These are phyloP conservation scores for Aspergillus sp. DNA, from an alignment of 2,329 filamentous ascomycete species.

Conservation along the genomic window DNA sequence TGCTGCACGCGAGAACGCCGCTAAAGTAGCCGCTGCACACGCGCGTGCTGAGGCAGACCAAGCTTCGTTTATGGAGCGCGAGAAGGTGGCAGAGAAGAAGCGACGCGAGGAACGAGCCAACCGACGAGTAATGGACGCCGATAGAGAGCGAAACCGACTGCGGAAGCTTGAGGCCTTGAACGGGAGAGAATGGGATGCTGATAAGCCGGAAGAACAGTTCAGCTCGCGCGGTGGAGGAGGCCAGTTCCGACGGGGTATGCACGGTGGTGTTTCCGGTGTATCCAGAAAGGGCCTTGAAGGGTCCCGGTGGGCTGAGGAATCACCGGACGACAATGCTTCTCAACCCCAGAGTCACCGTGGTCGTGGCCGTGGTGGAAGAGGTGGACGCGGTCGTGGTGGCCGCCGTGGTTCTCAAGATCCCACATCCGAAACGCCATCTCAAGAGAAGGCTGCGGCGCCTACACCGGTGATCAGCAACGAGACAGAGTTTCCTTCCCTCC, in stretches of 20 bases:
- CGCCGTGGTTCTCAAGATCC: constrained; percentile 26
- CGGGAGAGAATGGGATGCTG: constrained; percentile 63
- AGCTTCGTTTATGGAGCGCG: constrained; percentile 63
- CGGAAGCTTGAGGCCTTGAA: constrained; percentile 59
- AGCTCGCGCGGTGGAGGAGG: constrained; percentile 42
- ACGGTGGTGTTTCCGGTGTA: constrained; percentile 50
- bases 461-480: constrained; percentile 30
- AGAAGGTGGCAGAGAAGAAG: constrained; percentile 58
- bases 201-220: constrained; percentile 60
- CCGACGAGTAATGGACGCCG: constrained; percentile 60
- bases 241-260: constrained; percentile 51
- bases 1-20: constrained; percentile 62
- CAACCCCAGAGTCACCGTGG: constrained; percentile 21
- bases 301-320: constrained; percentile 14
- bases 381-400: constrained; percentile 29
- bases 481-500: constrained; percentile 38
- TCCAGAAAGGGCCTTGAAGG: constrained; percentile 31
- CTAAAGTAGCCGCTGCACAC: constrained; percentile 59
- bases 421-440: constrained; percentile 14
- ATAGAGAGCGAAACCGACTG: constrained; percentile 61
- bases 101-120: constrained; percentile 53
- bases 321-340: not conserved
- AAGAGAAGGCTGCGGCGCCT: constrained; percentile 16
- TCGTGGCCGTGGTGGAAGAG: constrained; percentile 32
- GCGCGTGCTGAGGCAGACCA: constrained; percentile 67